Evolutionary conservation across 164 flowering plant species (phyloP).

Genomic region (Magnolia officinalis): DNA sequence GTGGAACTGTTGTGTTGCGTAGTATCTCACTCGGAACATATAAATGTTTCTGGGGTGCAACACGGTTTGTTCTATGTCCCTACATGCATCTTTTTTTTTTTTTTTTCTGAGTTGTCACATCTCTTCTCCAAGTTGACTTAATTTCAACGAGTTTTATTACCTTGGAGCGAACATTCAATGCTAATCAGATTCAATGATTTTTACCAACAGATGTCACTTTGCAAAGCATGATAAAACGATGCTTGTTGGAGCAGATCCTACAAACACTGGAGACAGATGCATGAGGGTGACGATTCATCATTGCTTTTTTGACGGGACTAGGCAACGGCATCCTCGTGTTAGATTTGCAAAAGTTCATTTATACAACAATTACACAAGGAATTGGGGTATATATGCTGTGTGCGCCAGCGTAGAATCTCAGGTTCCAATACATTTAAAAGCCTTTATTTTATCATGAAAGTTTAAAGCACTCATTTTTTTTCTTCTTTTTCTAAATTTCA

Average conservation of each 20-base stretch:
- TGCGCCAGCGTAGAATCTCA: conserved; percentile 90
- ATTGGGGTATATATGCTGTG: conserved; percentile 89
- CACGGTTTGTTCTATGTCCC: neutral
- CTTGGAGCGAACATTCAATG: neutral
- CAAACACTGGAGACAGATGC: conserved; percentile 66
- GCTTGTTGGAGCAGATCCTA: conserved; percentile 80
- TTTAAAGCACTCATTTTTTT: neutral
- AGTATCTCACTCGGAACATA: conserved; percentile 1
- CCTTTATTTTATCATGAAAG: neutral
- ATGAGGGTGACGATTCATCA: conserved; percentile 82
- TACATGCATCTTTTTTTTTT: conserved; percentile 37
- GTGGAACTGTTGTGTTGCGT: neutral
- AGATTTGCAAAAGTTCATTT: conserved; percentile 80
- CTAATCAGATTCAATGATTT: neutral
- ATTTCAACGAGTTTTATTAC: neutral
- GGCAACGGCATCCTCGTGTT: conserved; percentile 88
- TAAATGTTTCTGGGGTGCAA: conserved; percentile 3
- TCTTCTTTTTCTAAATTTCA: no score
- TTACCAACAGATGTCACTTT: conserved; percentile 60
- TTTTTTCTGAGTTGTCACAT: neutral
- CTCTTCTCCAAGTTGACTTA: no score
- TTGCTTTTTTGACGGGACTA: conserved; percentile 80
- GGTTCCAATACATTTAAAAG: conserved; percentile 29
- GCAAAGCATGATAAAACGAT: conserved; percentile 68
- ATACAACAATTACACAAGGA: conserved; percentile 78